A percentile compares a stretch with the other conserved stretches of the same genome.
Evolutionary conservation across 768 basidiomycete species (phyloP).

Genomic region (Boletus sp.): DNA sequence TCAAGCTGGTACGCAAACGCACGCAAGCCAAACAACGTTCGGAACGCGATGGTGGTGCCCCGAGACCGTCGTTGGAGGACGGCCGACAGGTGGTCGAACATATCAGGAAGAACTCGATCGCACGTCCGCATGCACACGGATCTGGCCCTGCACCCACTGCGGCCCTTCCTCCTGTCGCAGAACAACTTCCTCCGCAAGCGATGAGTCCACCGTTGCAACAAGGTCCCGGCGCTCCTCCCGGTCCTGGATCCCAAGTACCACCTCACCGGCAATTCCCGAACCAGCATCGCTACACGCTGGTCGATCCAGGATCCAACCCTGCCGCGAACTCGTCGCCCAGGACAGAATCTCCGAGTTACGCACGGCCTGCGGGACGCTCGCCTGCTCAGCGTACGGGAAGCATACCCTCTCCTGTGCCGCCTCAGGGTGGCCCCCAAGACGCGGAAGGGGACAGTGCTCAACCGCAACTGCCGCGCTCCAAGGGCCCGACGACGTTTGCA

Average conservation of each 20-base stretch:
- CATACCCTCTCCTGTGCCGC: conserved; percentile 12
- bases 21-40: conserved; percentile 69
- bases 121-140: conserved; percentile 16
- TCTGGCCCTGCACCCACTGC: conserved; percentile 4
- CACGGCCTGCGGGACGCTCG: conserved; percentile 30
- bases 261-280: conserved; percentile 31
- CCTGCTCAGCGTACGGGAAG: conserved; percentile 30
- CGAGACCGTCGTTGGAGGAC: conserved; percentile 31
- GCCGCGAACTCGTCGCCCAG: conserved; percentile 10
- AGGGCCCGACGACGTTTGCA: conserved; percentile 76
- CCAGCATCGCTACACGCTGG: conserved; percentile 48
- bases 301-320: conserved; percentile 37
- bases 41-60: conserved; percentile 17
- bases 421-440: conserved; percentile 5
- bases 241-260: conserved; percentile 3
- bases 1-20: conserved; percentile 77
- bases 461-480: conserved; percentile 12
- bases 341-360: conserved; percentile 26
- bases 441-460: neutral
- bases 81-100: conserved; percentile 50
- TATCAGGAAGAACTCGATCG: conserved; percentile 50
- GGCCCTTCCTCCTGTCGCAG: conserved; percentile 14
- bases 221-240: neutral
- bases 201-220: conserved; percentile 5
- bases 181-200: conserved; percentile 7